Evolutionary conservation across 129 eudicot genomes (phyloP), one percentile per base, ranked within the genome.

Genomic region (Arctium lappa): DNA sequence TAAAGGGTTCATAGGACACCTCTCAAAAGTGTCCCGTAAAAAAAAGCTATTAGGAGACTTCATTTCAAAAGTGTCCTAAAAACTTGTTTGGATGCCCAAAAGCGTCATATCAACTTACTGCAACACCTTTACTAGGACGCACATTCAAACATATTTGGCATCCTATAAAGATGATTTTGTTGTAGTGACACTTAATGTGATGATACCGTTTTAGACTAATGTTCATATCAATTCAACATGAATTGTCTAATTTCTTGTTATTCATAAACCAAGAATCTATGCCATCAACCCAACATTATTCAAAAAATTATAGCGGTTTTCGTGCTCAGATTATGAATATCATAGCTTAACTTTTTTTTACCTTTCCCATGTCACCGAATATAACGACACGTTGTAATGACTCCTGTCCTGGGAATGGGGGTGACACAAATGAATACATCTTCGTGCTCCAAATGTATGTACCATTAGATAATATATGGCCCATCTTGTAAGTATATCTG

Each of bases 361-460:
- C 97, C 98, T 94, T 94, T 53, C 98, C 98, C 98, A 94, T 83
- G 86, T 94, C 98, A 22, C 98, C 97, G 74, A 91, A 90, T 79
- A 94, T 87, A 30, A 91, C 27, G 53, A 94, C 93, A 39, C 93
- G 94, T 79, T 94, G 98, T 76, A 92, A 84, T 18, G 98, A 94
- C 66, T 90, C 91, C 44, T 94, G 94, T 29, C 98, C 97, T 0
- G 93, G 98, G 72, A 71, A 94, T 34, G 98, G 98, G 46, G 98
- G 86, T 22, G 97, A 89, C 74, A 36, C 85, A 73, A 94, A 94
- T 15, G 92, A 82, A 72, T 87, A 90, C 11, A 12, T 77, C 83
- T 88, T 89, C 78, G 87, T 89, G 89, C 97, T 89, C 94, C 94
- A 90, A 22, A 91, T 77, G 78, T 86, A 85, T 32, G 93, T 88